Evolutionary conservation across 2,329 filamentous ascomycete genomes (phyloP).

Genomic region (Clonostachys solani): DNA sequence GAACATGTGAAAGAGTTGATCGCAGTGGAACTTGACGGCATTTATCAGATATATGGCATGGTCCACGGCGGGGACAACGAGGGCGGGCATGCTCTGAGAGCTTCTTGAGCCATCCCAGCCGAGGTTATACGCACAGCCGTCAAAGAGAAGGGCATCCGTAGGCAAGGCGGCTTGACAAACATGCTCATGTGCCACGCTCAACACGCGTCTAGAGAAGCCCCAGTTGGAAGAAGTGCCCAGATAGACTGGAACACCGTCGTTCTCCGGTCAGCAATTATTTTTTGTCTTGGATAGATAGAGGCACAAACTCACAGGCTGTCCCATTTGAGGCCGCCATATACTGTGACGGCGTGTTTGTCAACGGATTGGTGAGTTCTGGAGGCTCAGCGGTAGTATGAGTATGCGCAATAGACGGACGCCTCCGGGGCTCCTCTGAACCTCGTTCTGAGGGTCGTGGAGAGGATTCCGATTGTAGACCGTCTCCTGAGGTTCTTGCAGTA

Average conservation of each 20-base stretch:
- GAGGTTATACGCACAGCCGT: slow-evolving; percentile 46
- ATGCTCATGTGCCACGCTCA: slow-evolving; percentile 42
- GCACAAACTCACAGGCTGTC: slow-evolving; percentile 29
- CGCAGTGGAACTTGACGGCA: slow-evolving; percentile 51
- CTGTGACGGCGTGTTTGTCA: slow-evolving; percentile 30
- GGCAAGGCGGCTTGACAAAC: slow-evolving; percentile 35
- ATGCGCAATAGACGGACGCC: slow-evolving; percentile 2
- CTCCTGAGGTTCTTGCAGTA: too few species aligned
- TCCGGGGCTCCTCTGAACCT: too few species aligned
- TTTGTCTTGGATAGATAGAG: too few species aligned
- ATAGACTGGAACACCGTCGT: slow-evolving; percentile 28
- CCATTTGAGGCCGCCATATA: slow-evolving; percentile 35
- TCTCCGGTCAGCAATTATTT: too few species aligned
- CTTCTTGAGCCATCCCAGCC: slow-evolving; percentile 31
- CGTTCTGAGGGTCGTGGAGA: too few species aligned
- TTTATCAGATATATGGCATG: slow-evolving; percentile 50
- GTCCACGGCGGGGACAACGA: slow-evolving; percentile 39
- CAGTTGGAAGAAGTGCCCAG: slow-evolving; percentile 53
- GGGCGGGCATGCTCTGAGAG: neutral
- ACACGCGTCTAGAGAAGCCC: slow-evolving; percentile 45
- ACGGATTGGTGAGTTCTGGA: slow-evolving; percentile 29
- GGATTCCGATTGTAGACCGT: too few species aligned
- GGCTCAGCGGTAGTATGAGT: slow-evolving; percentile 8
- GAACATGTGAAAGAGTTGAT: slow-evolving; percentile 48
- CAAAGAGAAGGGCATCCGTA: slow-evolving; percentile 38